Evolutionary conservation across 2,329 filamentous ascomycete genomes (phyloP), one percentile per base, ranked within the genome.

Genomic region (Cryphonectria naterciae): DNA sequence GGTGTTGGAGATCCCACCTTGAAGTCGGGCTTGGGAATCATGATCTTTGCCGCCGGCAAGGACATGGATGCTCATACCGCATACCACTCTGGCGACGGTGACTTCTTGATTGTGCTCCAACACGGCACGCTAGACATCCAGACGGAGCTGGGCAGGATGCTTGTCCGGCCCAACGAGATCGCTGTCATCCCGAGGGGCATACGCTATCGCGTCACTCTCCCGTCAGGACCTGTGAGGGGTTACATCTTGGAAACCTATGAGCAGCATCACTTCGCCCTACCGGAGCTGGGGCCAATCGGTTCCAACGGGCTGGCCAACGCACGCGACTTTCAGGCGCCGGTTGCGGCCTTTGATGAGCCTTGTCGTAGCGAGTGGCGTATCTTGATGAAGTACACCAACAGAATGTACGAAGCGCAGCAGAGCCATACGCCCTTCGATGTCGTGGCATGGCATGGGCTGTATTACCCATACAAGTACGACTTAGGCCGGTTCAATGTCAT

Each of bases 1-100:
- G 91, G 91, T 4, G 89, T 92, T 0, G 92, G 92, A n/a, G 90
- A 93, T 75, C 89, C 91, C 0, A 91, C 89, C 0, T 85, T 91
- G 80, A 94, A 94, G 78, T 83, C 86, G 13, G 92, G 92, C 0
- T 76, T 94, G 37, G 92, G 91, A 28, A 92, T 93, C 68, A 88
- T 91, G 78, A 88, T 93, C 74, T 94, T 91, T 76, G 89, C 91
- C 1, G 91, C 90, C 0, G 91, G 91, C 41, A 92, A 90, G 77
- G 88, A 90, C 73, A 94, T 94, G 92, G 83, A 84, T 54, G 82
- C 85, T 58, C 85, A 87, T 65, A 85, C 88, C 73, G 89, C 89
- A 0, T 92, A 92, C 78, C 91, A 91, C 81, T 90, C 87, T 22
- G 88, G 89, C 0, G 89, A 92, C 75, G 89, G 90, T 7, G 90